Percentiles rank a stretch among this genome's conserved stretches.
phyloP scores from a whole-genome alignment of 345 rosid genomes.

The Pistacia atlantica region DNA sequence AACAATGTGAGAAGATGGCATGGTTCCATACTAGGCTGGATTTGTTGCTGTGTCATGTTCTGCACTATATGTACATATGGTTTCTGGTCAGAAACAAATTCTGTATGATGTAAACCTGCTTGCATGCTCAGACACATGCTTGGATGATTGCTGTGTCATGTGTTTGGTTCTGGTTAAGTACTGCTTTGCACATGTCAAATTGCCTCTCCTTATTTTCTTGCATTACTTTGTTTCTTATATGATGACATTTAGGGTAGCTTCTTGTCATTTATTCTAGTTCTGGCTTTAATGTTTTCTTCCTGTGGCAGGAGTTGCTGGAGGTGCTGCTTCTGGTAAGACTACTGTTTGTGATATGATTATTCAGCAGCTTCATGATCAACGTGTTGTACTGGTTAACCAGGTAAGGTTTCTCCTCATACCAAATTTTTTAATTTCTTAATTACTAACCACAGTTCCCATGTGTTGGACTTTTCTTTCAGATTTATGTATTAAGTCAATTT shows the following conservation, averaged over 20 bases:
- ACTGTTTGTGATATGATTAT: constrained; percentile 98
- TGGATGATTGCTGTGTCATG: neutral
- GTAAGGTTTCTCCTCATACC: constrained; percentile 34
- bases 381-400: constrained; percentile 96
- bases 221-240: neutral
- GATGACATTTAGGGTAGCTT: neutral
- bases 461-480: neutral
- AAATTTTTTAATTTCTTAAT: neutral
- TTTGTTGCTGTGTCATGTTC: neutral
- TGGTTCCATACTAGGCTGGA: neutral
- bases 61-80: neutral
- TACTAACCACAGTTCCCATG: neutral
- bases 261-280: constrained; percentile 5
- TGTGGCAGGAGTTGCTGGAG: constrained; percentile 89
- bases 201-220: neutral
- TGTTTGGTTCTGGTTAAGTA: neutral
- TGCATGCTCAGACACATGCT: neutral
- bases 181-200: neutral
- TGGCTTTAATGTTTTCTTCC: neutral
- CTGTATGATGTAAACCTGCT: neutral
- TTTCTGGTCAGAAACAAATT: neutral
- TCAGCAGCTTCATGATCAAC: constrained; percentile 99
- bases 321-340: constrained; percentile 98
- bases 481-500: neutral
- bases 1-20: neutral